Conservation (phyloP, 352 stramenopile species). For the Globisporangium canariense region DNA sequence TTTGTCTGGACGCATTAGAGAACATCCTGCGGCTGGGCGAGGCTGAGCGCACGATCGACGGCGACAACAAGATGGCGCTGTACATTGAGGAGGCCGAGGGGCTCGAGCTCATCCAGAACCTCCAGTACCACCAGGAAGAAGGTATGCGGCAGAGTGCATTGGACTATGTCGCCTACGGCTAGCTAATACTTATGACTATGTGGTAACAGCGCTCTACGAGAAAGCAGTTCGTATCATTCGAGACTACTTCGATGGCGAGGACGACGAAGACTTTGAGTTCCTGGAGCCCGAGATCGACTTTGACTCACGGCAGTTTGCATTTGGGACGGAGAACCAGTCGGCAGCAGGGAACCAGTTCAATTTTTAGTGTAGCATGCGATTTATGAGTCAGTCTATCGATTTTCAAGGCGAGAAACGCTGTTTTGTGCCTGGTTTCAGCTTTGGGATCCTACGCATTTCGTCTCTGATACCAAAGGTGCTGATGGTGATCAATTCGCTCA, state of each 20-base stretch:
- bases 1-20: slow-evolving; percentile 96
- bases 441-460: background rate
- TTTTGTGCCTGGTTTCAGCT: background rate
- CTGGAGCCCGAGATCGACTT: slow-evolving; percentile 50
- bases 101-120: slow-evolving; percentile 95
- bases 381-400: slow-evolving; percentile 5
- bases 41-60: slow-evolving; percentile 71
- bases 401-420: background rate
- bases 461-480: no score
- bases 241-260: slow-evolving; percentile 97
- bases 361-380: slow-evolving; percentile 9
- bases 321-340: slow-evolving; percentile 36
- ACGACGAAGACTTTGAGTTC: slow-evolving; percentile 92
- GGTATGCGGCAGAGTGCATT: slow-evolving; percentile 46
- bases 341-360: slow-evolving; percentile 11
- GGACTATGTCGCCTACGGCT: background rate
- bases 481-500: background rate
- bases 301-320: slow-evolving; percentile 55
- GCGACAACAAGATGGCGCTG: slow-evolving; percentile 95
- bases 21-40: slow-evolving; percentile 91
- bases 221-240: slow-evolving; percentile 95
- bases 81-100: slow-evolving; percentile 96
- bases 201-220: slow-evolving; percentile 81
- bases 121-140: slow-evolving; percentile 97
- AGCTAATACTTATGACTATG: background rate